Percentiles rank a stretch among this genome's conserved stretches.
Conservation (phyloP, 257 asterid genomes). For the Nicotiana noctiflora region DNA sequence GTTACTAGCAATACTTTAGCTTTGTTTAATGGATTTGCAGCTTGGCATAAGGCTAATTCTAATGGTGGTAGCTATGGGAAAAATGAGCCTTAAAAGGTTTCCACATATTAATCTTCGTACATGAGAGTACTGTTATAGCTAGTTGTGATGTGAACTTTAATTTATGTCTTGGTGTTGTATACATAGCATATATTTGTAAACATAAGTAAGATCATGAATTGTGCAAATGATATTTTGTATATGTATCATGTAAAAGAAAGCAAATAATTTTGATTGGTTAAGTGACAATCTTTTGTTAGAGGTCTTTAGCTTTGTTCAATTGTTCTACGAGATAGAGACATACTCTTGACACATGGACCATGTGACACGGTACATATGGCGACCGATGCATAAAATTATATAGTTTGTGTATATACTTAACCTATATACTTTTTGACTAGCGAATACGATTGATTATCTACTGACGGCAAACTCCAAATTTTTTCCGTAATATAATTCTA, state of each 20-base stretch:
- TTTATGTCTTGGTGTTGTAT: not conserved
- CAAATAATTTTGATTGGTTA: not conserved
- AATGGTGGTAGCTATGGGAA: not conserved
- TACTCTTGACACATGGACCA: no score
- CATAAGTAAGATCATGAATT: not conserved
- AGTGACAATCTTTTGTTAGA: not conserved
- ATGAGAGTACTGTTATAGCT: not conserved
- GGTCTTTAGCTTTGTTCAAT: no score
- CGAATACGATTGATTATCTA: no score
- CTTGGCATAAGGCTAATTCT: constrained; percentile 25
- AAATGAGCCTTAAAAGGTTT: not conserved
- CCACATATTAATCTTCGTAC: not conserved
- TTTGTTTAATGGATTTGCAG: constrained; percentile 48
- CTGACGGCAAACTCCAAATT: no score
- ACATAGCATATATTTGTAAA: not conserved
- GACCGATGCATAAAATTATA: no score
- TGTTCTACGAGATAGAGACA: no score
- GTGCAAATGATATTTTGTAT: not conserved
- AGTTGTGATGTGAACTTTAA: not conserved
- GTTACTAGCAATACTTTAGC: constrained; percentile 50
- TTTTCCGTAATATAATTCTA: no score
- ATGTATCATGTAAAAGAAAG: not conserved
- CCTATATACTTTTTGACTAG: no score
- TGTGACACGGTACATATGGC: no score
- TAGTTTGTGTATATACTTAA: no score